Percentiles rank a stretch among this genome's conserved stretches.
Conservation (phyloP, 176 grass and related monocot genomes). For the Cenchrus purpureus region DNA sequence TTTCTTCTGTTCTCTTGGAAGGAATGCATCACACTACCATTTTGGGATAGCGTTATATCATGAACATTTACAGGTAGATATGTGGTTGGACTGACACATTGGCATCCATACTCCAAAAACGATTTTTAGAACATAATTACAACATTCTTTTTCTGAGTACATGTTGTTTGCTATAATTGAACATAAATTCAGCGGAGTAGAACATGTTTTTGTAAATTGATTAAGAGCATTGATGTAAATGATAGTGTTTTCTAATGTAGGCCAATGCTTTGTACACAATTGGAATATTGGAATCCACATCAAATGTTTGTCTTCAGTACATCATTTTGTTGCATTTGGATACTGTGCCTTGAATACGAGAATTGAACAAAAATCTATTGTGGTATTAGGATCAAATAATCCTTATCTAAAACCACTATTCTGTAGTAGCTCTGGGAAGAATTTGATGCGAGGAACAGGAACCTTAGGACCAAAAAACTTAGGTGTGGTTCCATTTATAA, state of each 20-base stretch:
- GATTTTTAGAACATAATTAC: neutral
- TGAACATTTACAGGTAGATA: slow-evolving; percentile 11
- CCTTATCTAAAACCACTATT: neutral
- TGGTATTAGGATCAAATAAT: neutral
- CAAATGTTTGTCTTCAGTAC: neutral
- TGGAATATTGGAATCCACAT: neutral
- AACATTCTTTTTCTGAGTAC: neutral
- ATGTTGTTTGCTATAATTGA: too few relatives aligned
- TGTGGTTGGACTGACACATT: neutral
- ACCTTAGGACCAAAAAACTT: neutral
- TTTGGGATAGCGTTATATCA: slow-evolving; percentile 6
- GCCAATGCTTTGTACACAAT: neutral
- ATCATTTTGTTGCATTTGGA: neutral
- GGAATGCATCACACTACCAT: slow-evolving; percentile 7
- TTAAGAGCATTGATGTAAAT: neutral
- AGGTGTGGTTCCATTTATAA: slow-evolving; percentile 6
- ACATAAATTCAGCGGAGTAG: too few relatives aligned
- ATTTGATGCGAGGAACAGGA: neutral
- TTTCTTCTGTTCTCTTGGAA: slow-evolving; percentile 18
- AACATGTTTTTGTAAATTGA: too few relatives aligned
- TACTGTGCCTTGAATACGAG: neutral
- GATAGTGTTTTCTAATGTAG: neutral
- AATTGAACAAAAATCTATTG: neutral
- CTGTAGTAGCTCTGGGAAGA: neutral
- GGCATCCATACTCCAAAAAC: neutral